Base-by-base conservation (phyloP, 78 protist genomes). In the Polysphondylium violaceum region DNA sequence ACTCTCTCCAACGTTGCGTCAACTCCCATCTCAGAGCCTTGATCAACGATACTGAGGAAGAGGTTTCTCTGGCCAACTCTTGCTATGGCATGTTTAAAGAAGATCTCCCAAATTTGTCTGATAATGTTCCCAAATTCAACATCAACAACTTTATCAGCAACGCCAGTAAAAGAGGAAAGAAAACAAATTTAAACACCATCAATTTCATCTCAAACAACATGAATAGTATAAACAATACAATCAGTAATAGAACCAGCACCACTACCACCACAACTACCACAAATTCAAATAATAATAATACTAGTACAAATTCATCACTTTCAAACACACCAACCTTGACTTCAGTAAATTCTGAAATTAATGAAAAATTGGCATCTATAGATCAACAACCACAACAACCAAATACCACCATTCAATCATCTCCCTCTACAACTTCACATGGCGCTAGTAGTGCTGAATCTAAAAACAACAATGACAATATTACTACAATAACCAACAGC, bases 1-100 rank as follows among this genome's bases (percentile, higher is more conserved):
- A 67, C 8, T 69, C 88, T 3, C 23, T 89, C 3, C 83, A 74
- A 33, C 43, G 56, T 12, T 89, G 87, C 67, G 87, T 89, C 2
- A 55, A 74, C 7, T n/a, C 63, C 35, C 94, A 89, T 72, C 65
- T 89, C 25, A 65, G 47, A 43, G 94, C 94, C 12, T 51, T 89
- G 19, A 64, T 83, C 6, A 79, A 83, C 11, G 91, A 83, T 69
- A 56, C 81, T 2, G 76, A 69, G 3, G 76, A 59, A n/a, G 91
- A 83, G 17, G 56, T 69, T 31, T 58, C 51, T 7, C 61, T 64
- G 17, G 56, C 77, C 1, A 56, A 64, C 11, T 58, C 56, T 11
- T 23, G 58, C 23, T 64, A 53, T 35, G 76, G 74, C 16, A 63
- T 51, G 23, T 61, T 78, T 35, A 38, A 27, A 33, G 61, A 23